phyloP scores from a whole-genome alignment of 768 basidiomycete genomes.

The Podaxis pistillaris region DNA sequence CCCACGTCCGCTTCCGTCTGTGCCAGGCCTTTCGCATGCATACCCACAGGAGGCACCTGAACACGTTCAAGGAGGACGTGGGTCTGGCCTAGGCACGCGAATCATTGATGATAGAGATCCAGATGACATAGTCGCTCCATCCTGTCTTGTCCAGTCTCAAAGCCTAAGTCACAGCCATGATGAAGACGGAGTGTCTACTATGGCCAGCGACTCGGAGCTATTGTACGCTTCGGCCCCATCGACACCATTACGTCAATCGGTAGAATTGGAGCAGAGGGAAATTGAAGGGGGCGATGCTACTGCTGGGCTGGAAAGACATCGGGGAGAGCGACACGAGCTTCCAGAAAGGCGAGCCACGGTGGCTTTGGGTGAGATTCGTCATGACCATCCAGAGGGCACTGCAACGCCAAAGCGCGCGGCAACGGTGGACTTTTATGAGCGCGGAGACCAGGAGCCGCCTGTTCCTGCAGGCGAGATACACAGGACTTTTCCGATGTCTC shows the following conservation, averaged over 20 bases:
- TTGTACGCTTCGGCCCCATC: slow-evolving; percentile 13
- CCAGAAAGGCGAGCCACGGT: slow-evolving; percentile 6
- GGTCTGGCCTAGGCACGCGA: slow-evolving; percentile 1
- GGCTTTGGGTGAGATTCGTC: background rate
- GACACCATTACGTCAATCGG: background rate
- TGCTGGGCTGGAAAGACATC: background rate
- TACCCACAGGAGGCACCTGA: background rate
- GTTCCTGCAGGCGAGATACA: background rate
- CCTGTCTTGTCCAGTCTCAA: background rate
- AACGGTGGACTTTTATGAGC: background rate
- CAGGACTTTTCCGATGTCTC: background rate
- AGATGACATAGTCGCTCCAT: background rate
- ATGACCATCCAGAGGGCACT: background rate
- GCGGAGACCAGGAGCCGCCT: background rate
- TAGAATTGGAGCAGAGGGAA: background rate
- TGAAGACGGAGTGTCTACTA: background rate
- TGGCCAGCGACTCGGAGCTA: slow-evolving; percentile 4
- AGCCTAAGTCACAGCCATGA: background rate
- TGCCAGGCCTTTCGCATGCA: background rate
- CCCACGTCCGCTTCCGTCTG: slow-evolving; percentile 8
- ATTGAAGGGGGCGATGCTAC: background rate
- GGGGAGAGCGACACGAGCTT: background rate
- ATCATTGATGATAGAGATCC: slow-evolving; percentile 11
- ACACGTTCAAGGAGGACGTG: background rate
- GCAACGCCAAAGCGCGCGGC: background rate